Base-by-base conservation (phyloP, 176 grass and related monocot species). In the Aegilops tauschii region DNA sequence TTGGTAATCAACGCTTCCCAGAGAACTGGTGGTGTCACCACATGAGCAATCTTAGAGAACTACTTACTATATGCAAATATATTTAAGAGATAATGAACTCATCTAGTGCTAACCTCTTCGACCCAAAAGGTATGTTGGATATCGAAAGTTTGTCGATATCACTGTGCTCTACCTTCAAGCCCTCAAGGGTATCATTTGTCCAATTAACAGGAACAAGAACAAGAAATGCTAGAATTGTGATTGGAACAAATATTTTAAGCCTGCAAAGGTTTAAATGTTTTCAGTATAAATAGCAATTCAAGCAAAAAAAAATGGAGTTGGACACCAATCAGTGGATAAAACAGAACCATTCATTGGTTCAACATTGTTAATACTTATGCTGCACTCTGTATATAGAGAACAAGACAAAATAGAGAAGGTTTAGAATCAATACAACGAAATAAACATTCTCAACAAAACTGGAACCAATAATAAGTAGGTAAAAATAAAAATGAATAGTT, bases 171-270 rank as follows among this genome's bases (percentile, higher is more conserved):
- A 92, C 13, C 35, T 88, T 89, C 11, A 72, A 74, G 37, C 90
- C 44, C 31, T 86, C 12, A n/a, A 96, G 92, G 80, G 83, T 86
- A 79, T 81, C 76, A 91, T 93, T 99, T 39, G 97, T 99, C 97
- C 97, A 96, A 80, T 99, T 99, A 88, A 99, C 85, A 73, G 97
- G 97, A 79, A 93, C 90, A 80, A 99, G 90, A 85, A 99, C 77
- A 78, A 68, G 14, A 81, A 99, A 97, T 77, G 94, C 94, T 70
- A 99, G 80, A 79, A 97, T 49, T 63, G 97, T 71, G 14, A 99
- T 97, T 71, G 97, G 97, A 69, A 85, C 83, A 88, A 99, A 99
- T 87, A 99, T 99, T 82, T 99, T 99, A 76, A 99, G 83, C 86
- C 97, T 99, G 89, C 78, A 86, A 84, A 4, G 34, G 35, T 52